Evolutionary conservation across 495 filamentous ascomycete genomes (phyloP), one percentile per base, ranked within the genome.

Genomic region (Parmelia sp.): DNA sequence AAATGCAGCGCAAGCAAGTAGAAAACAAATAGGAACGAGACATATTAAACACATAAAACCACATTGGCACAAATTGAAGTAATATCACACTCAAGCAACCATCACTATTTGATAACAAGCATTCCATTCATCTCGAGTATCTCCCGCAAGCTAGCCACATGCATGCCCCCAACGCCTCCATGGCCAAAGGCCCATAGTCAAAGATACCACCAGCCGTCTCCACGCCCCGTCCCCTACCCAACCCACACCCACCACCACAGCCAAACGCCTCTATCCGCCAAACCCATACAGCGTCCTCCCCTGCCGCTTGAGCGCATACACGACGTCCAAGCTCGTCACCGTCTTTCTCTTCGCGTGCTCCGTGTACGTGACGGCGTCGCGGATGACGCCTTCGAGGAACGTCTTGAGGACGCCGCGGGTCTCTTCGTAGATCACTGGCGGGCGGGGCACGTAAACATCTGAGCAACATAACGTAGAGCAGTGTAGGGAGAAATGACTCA

Each of bases 301-400:
- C 83, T 95, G 90, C 78, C 93, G 86, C 89, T 96, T 95, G 76
- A 97, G 88, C 71, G 91, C 91, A 72, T 96, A 97, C 80, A 97
- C 93, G 63, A 97, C 93, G 74, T 97, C 93, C 73, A 96, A 88
- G 29, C 91, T 96, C 53, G 92, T 96, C 82, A 97, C 92, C 56
- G 92, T 97, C 90, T 97, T 97, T 79, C 92, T 88, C 87, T 95
- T 95, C 84, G 91, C 90, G 84, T 95, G 90, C 83, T 97, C 92
- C 68, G 90, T 96, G 87, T 96, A 98, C 77, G 95, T 97, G 84
- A 97, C 93, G 70, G 93, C 93, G 70, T 97, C 93, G 83, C 91
- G 92, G 79, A 99, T 99, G 83, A 99, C 95, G 84, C 93, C 92
- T 84, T 99, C 95, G 73, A 99, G 92, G 92, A 99, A 99, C 82